Evolutionary conservation across 2,329 filamentous ascomycete genomes (phyloP), one percentile per base, ranked within the genome.

Genomic region (Podosphaera fusca): DNA sequence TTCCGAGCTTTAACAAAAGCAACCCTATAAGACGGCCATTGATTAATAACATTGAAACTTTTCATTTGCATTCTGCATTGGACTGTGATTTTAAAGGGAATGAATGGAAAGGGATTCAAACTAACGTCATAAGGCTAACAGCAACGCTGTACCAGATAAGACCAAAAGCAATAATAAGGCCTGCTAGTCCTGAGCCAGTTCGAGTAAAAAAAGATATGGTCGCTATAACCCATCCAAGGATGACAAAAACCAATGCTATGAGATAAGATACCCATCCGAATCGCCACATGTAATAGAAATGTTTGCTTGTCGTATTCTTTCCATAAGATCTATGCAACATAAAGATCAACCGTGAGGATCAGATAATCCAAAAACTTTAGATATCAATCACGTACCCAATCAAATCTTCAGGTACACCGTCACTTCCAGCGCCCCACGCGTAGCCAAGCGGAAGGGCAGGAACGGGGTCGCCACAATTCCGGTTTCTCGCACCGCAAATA

Each of bases 221-320:
- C 14, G 84, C 82, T 14, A 88, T 70, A 60, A 87, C 74, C 61
- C 81, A 78, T 9, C 75, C 71, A 69, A 87, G 77, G 67, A 89
- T 80, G 60, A 83, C 79, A 33, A 80, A 57, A 74, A 95, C 81
- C 42, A 95, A 77, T 21, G 81, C 80, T 62, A 96, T 82, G 58
- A 96, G 73, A 72, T 85, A 85, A 70, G 95, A 92, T 42, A 89
- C 87, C 78, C 90, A 96, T 69, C 87, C 84, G 73, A 95, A 95
- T 46, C 90, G 80, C 72, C 87, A 94, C 67, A 92, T 76, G 71
- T 88, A 87, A 72, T 77, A 96, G 74, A 82, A 94, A 61, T 72
- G 70, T 30, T 61, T 68, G 60, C 74, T 76, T 4, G 80, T 82
- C 2, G 78, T 81, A 58, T 70, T 61, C 59, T 71, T 70, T 59